Conservation (phyloP, 345 rosid species). For the Ricinus communis region DNA sequence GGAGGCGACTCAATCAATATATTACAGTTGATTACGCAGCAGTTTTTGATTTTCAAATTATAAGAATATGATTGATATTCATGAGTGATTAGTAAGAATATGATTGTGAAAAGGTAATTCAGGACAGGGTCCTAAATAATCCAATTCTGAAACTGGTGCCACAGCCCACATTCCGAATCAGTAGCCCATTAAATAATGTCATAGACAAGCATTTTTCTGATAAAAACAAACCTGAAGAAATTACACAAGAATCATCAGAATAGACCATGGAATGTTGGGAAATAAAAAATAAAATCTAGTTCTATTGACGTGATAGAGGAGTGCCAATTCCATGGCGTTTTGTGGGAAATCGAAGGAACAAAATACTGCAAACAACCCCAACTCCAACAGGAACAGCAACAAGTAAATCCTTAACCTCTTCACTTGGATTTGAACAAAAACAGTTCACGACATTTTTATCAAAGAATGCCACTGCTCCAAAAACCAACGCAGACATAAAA, state of each 20-base stretch:
- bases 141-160: too few species aligned
- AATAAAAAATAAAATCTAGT: not conserved
- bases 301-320: constrained; percentile 49
- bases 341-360: constrained; percentile 60
- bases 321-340: constrained; percentile 72
- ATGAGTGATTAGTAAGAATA: too few species aligned
- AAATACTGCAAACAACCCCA: constrained; percentile 46
- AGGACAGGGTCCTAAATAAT: too few species aligned
- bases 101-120: too few species aligned
- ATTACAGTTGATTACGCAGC: too few species aligned
- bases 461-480: constrained; percentile 53
- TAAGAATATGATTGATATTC: too few species aligned
- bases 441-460: constrained; percentile 67
- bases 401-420: constrained; percentile 44
- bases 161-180: too few species aligned
- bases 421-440: constrained; percentile 48
- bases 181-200: not conserved
- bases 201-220: not conserved
- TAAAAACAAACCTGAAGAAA: not conserved
- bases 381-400: constrained; percentile 43
- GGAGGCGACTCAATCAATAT: too few species aligned
- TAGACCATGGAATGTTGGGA: not conserved
- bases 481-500: constrained; percentile 52
- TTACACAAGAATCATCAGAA: not conserved
- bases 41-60: too few species aligned